These are phyloP conservation scores for Lachnum nothofagi DNA, from an alignment of 2,329 filamentous ascomycete species.

Conservation along the genomic window DNA sequence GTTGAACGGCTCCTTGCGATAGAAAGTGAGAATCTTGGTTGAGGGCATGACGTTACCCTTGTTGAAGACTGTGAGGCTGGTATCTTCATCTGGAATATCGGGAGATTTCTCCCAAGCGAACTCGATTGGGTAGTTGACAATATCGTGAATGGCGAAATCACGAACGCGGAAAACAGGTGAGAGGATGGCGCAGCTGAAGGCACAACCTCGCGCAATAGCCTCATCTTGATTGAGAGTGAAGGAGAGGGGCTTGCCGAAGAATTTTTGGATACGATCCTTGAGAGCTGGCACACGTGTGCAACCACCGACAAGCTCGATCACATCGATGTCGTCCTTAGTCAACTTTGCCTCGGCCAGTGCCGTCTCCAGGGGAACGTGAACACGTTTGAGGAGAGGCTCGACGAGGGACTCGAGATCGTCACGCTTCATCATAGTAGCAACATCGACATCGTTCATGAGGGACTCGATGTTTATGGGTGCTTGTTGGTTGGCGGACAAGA, in stretches of 20 bases:
- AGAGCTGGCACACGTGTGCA: conserved; percentile 88
- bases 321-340: conserved; percentile 84
- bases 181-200: conserved; percentile 95
- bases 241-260: conserved; percentile 88
- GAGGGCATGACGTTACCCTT: conserved; percentile 95
- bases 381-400: conserved; percentile 72
- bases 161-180: conserved; percentile 97
- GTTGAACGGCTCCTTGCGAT: conserved; percentile 95
- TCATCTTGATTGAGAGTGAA: conserved; percentile 99
- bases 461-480: conserved; percentile 96
- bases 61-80: conserved; percentile 94
- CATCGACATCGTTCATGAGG: conserved; percentile 96
- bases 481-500: conserved; percentile 88
- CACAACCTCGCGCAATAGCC: conserved; percentile 89
- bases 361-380: conserved; percentile 74
- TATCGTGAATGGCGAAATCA: conserved; percentile 95
- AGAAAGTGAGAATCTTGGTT: conserved; percentile 98
- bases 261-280: conserved; percentile 82
- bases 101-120: conserved; percentile 98
- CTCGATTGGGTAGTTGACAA: conserved; percentile 96
- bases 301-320: conserved; percentile 88
- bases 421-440: conserved; percentile 80
- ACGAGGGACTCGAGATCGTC: conserved; percentile 91
- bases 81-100: conserved; percentile 98
- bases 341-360: conserved; percentile 92